A percentile compares a stretch with the other conserved stretches of the same genome.
These are phyloP conservation scores for Chlorella sp. DNA, from an alignment of 139 green algal genomes.

Conservation along the genomic window DNA sequence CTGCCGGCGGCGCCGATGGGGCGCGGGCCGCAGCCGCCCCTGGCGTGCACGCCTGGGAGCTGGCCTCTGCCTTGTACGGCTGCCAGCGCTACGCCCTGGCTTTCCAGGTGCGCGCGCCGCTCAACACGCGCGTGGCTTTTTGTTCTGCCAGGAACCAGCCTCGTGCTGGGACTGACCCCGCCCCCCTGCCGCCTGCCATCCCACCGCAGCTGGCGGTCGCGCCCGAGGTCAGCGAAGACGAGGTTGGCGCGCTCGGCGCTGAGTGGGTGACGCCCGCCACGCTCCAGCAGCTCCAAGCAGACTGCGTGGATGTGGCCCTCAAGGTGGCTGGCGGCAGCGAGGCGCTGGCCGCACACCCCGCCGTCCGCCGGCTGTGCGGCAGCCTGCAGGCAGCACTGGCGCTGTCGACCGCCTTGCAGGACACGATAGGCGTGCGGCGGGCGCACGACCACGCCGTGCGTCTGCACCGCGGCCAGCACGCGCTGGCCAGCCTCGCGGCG, in stretches of 20 bases:
- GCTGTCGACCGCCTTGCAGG: slow-evolving; percentile 19
- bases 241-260: slow-evolving; percentile 20
- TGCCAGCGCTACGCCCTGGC: slow-evolving; percentile 24
- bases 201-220: slow-evolving; percentile 26
- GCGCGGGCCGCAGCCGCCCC: not conserved
- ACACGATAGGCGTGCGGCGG: slow-evolving; percentile 12
- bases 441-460: slow-evolving; percentile 14
- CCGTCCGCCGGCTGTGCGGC: slow-evolving; percentile 6
- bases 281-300: slow-evolving; percentile 25
- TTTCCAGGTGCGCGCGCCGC: too few species aligned
- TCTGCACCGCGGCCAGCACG: too few species aligned
- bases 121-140: too few species aligned
- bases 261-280: slow-evolving; percentile 27
- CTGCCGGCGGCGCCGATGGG: not conserved
- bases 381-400: slow-evolving; percentile 17
- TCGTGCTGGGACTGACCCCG: too few species aligned
- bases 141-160: too few species aligned
- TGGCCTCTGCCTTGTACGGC: slow-evolving; percentile 29
- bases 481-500: too few species aligned
- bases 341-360: too few species aligned
- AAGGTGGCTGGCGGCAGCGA: not conserved
- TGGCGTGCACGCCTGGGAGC: slow-evolving; percentile 19
- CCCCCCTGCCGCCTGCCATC: too few species aligned
- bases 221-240: slow-evolving; percentile 43
- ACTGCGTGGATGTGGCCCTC: not conserved